phyloP scores from a whole-genome alignment of 2,329 filamentous ascomycete species.

The Fusarium subtropicale region DNA sequence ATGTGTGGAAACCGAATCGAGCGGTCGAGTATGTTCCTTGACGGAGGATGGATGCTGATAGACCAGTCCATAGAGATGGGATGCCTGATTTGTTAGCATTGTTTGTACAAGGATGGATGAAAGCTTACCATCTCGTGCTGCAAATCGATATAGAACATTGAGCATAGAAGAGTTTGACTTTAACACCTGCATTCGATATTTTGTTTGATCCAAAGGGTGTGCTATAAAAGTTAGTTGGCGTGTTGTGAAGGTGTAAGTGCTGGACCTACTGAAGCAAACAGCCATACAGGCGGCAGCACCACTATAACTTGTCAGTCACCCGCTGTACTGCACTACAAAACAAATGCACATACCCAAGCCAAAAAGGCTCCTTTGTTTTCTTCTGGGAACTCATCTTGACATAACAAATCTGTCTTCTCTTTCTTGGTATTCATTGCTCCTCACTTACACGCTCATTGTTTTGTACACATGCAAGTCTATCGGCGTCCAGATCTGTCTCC shows the following conservation, averaged over 20 bases:
- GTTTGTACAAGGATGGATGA: rapidly evolving
- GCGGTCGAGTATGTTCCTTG: conserved; percentile 60
- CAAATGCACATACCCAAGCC: conserved; percentile 54
- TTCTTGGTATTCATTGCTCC: too few species aligned
- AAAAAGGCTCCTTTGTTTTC: conserved; percentile 56
- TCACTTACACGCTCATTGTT: conserved; percentile 10
- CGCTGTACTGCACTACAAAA: rapidly evolving
- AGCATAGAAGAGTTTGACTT: conserved; percentile 56
- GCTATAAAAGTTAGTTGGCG: conserved; percentile 44
- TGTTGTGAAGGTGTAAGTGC: background rate
- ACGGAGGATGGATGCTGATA: conserved; percentile 58
- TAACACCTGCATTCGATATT: conserved; percentile 61
- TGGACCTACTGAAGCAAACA: conserved; percentile 57
- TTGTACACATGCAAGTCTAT: conserved; percentile 23
- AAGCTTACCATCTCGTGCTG: conserved; percentile 53
- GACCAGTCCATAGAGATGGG: conserved; percentile 56
- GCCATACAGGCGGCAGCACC: conserved; percentile 59
- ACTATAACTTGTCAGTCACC: conserved; percentile 41
- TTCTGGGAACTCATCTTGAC: conserved; percentile 25
- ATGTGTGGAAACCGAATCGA: conserved; percentile 57
- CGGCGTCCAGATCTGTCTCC: conserved; percentile 35
- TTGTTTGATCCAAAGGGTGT: conserved; percentile 59
- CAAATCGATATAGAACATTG: conserved; percentile 53
- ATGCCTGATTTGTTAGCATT: conserved; percentile 49
- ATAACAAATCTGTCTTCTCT: too few species aligned